Evolutionary conservation across 1,284 basidiomycete genomes (phyloP).

Genomic region (Butyriboletus appendiculatus): DNA sequence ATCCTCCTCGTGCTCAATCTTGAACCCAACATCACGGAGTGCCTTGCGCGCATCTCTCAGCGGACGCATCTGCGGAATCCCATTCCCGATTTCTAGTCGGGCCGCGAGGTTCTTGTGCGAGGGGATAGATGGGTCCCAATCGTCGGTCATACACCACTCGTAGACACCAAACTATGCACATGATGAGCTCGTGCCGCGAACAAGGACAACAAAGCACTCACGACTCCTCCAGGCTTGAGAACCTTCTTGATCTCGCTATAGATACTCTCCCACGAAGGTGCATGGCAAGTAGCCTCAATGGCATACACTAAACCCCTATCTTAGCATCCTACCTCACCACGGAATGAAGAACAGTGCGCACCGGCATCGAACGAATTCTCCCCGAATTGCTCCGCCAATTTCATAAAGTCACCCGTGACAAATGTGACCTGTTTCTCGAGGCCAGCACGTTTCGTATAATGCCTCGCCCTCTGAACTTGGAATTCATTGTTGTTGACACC

Average conservation of each 20-base stretch:
- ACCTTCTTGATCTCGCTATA: slow-evolving; percentile 95
- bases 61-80: slow-evolving; percentile 96
- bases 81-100: slow-evolving; percentile 90
- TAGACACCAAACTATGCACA: slow-evolving; percentile 86
- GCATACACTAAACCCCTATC: slow-evolving; percentile 70
- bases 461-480: slow-evolving; percentile 85
- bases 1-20: slow-evolving; percentile 92
- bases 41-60: slow-evolving; percentile 76
- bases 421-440: slow-evolving; percentile 80
- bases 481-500: slow-evolving; percentile 98
- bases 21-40: slow-evolving; percentile 84
- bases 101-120: slow-evolving; percentile 92
- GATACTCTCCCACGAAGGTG: slow-evolving; percentile 94
- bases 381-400: slow-evolving; percentile 89
- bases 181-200: neutral
- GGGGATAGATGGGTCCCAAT: slow-evolving; percentile 86
- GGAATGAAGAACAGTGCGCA: slow-evolving; percentile 35
- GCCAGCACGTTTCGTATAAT: slow-evolving; percentile 82
- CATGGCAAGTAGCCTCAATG: slow-evolving; percentile 97
- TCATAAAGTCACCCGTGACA: slow-evolving; percentile 96
- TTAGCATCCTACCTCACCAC: neutral
- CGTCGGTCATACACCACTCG: slow-evolving; percentile 99
- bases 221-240: slow-evolving; percentile 94
- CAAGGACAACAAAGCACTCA: slow-evolving; percentile 44
- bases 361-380: slow-evolving; percentile 95